Evolutionary conservation across 805 yeast genomes (phyloP).

Genomic region (Gaillardinia entomophila): DNA sequence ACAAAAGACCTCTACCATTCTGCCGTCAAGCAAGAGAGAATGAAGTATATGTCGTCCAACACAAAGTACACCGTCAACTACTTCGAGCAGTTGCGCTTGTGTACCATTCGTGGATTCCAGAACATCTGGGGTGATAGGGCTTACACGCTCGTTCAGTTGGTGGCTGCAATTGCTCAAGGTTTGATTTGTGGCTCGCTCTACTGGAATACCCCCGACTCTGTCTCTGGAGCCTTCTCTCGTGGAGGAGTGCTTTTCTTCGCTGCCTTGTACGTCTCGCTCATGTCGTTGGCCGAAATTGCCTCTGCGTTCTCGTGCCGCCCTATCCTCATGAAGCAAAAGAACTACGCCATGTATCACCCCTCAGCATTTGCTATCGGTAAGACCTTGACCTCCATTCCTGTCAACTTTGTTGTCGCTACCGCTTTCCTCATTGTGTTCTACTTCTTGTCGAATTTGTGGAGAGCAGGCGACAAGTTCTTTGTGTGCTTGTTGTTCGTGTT

Average conservation of each 20-base stretch:
- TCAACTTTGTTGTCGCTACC: slow-evolving; percentile 38
- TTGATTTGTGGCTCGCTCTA: slow-evolving; percentile 60
- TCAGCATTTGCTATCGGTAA: slow-evolving; percentile 21
- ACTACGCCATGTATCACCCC: slow-evolving; percentile 24
- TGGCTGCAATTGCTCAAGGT: slow-evolving; percentile 50
- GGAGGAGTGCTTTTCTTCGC: slow-evolving; percentile 61
- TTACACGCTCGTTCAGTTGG: slow-evolving; percentile 38
- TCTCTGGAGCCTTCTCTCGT: slow-evolving; percentile 56
- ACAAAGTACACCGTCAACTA: slow-evolving; percentile 43
- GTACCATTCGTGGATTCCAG: slow-evolving; percentile 47
- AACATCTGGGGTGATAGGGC: slow-evolving; percentile 53
- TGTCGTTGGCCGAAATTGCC: slow-evolving; percentile 43
- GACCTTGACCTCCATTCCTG: slow-evolving; percentile 16
- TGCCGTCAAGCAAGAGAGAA: slow-evolving; percentile 33
- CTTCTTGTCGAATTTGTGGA: slow-evolving; percentile 50
- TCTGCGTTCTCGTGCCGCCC: slow-evolving; percentile 18
- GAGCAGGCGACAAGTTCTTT: slow-evolving; percentile 53
- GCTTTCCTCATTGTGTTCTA: slow-evolving; percentile 45
- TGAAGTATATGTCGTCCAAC: slow-evolving; percentile 26
- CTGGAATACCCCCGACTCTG: slow-evolving; percentile 44
- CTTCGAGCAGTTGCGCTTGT: slow-evolving; percentile 43
- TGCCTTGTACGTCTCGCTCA: slow-evolving; percentile 46
- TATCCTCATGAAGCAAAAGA: slow-evolving; percentile 23
- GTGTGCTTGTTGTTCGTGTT: slow-evolving; percentile 42
- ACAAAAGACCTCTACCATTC: slow-evolving; percentile 22